Evolutionary conservation across 371 early-diverging fungal species (phyloP), one percentile per base, ranked within the genome.

Genomic region (Actinomortierella wolfii): DNA sequence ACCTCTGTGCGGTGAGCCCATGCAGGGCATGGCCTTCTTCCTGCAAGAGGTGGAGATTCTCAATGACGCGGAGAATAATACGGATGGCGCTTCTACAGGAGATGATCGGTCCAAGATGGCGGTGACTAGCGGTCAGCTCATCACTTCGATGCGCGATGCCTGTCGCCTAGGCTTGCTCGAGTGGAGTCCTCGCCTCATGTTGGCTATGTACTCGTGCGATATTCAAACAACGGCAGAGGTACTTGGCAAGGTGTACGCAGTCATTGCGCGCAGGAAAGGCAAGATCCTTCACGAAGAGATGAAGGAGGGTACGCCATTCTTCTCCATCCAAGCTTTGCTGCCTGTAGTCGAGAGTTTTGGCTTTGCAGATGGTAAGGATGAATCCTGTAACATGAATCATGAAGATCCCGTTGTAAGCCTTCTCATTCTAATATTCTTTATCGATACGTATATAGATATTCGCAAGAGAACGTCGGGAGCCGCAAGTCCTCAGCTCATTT

Each of bases 311-410:
- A 97, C 97, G 0, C 91, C 94, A 0, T 94, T 96, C 76, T 98
- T 97, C 79, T 85, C 90, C 49, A 94, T 99, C 74, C 85, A 84
- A 53, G 92, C 97, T 0, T 68, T 85, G 34, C 61, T 99, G n/a
- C 99, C 99, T 21, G 99, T 99, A 2, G 87, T 95, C 40, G 99
- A 99, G 76, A 94, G 96, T 63, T 99, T 99, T 83, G 99, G 99
- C 9, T 98, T 99, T 76, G 89, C 98, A 21, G 98, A 99, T 71
- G 95, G 90, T 90, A 71, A 55, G 54, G 17, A 18, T 34, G 28
- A n/a, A 53, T 39, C n/a, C n/a, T 26, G n/a, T n/a, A n/a, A n/a
- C n/a, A n/a, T n/a, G n/a, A n/a, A n/a, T n/a, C n/a, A n/a, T n/a
- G n/a, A n/a, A n/a, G n/a, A n/a, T n/a, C n/a, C n/a, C n/a, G n/a